These are phyloP conservation scores for Cladosporium austrohemisphaericum DNA, from an alignment of 2,329 filamentous ascomycete genomes.

Conservation along the genomic window DNA sequence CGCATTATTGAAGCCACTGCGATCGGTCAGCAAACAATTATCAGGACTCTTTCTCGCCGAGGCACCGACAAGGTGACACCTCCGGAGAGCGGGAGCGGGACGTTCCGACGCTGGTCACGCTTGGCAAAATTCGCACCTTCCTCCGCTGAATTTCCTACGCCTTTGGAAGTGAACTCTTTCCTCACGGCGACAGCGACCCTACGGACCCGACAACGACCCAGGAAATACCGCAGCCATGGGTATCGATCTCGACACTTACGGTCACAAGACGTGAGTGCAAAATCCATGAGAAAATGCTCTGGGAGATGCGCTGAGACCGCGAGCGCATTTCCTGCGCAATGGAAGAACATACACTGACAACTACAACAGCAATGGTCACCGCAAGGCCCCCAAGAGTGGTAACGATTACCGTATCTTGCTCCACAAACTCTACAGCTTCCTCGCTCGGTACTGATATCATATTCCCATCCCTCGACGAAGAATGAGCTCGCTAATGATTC, in stretches of 20 bases:
- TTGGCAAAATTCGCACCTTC: constrained; percentile 5
- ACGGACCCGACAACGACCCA: background rate
- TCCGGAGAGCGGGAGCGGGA: too few species aligned
- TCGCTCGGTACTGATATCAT: too few species aligned
- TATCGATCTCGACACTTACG: background rate
- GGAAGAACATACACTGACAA: constrained; percentile 1
- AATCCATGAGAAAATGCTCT: background rate
- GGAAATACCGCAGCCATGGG: constrained; percentile 7
- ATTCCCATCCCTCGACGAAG: too few species aligned
- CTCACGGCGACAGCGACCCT: background rate
- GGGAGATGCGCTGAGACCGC: background rate
- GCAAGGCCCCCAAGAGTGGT: constrained; percentile 74
- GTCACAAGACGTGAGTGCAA: constrained; percentile 7
- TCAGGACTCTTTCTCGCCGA: too few species aligned
- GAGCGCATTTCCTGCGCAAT: background rate
- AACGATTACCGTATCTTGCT: constrained; percentile 41
- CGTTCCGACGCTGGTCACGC: too few species aligned
- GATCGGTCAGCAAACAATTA: too few species aligned
- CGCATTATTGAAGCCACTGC: too few species aligned
- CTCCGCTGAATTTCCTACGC: constrained; percentile 1
- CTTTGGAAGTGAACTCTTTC: background rate
- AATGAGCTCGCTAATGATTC: constrained; percentile 25
- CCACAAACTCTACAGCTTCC: constrained; percentile 59
- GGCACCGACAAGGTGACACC: too few species aligned
- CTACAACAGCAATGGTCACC: constrained; percentile 24